Evolutionary conservation across 2,329 filamentous ascomycete genomes (phyloP), one percentile per base, ranked within the genome.

Genomic region (Didymella exigua): DNA sequence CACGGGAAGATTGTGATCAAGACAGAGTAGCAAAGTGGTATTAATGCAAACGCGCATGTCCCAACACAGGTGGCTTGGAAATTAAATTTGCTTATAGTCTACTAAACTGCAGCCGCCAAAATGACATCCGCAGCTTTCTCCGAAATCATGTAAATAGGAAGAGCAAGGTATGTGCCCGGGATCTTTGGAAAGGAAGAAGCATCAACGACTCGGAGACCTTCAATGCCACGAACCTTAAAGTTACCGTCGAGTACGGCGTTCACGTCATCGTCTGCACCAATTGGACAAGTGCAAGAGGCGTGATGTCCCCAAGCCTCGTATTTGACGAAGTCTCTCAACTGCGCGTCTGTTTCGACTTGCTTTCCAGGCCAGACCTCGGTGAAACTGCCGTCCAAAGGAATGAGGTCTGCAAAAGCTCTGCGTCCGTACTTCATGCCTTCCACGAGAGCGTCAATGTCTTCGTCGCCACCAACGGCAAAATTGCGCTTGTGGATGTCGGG

Each of bases 51-150:
- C 2, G 11, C 3, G 11, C 6, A 5, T n/a, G 13, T 30, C 13
- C 6, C 8, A n/a, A n/a, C n/a, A n/a, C n/a, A n/a, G n/a, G 1
- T 3, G 19, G 11, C 10, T 13, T 37, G n/a, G 19, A 38, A 8
- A 38, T 38, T 24, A 23, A 10, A 5, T 38, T n/a, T 38, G 18
- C 21, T n/a, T 7, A 24, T 23, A 23, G 33, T 6, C 14, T 23
- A 38, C 13, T 24, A 45, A 16, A 14, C 18, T 13, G 33, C 16
- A 16, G 44, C 21, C 8, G 44, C 44, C 26, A 74, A 47, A 79
- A 87, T 86, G 13, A 80, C 80, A 70, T 86, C 84, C 2, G 84
- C 82, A 0, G 85, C 85, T 76, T 87, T 88, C 77, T 88, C 84
- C 1, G 78, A 79, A 11, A 84, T 76, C 69, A 87, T 83, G 59